These are phyloP conservation scores for Fusarium camptoceras DNA, from an alignment of 2,329 filamentous ascomycete species.

Conservation along the genomic window DNA sequence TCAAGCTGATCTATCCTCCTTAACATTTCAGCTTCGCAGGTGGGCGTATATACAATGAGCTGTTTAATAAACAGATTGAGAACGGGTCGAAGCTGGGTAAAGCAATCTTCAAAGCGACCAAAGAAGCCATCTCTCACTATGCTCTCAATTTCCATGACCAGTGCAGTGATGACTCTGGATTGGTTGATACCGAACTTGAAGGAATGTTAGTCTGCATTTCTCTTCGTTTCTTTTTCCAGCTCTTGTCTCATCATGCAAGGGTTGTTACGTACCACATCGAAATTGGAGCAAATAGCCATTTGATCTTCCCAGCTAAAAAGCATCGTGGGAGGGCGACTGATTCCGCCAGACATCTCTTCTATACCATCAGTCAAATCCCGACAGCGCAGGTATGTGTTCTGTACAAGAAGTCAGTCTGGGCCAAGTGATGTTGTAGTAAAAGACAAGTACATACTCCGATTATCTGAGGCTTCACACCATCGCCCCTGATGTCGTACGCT, in stretches of 20 bases:
- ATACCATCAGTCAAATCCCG: constrained; percentile 18
- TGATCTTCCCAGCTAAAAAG: constrained; percentile 20
- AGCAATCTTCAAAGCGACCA: constrained; percentile 28
- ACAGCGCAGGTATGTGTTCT: constrained; percentile 30
- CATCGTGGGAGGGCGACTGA: neutral
- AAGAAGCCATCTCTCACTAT: constrained; percentile 16
- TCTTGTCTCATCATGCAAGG: neutral
- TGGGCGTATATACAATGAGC: constrained; percentile 10
- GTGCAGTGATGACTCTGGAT: constrained; percentile 15
- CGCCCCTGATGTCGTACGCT: neutral
- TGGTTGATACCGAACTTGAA: constrained; percentile 17
- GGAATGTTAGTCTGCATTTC: constrained; percentile 5
- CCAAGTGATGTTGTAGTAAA: neutral
- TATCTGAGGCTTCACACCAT: constrained; percentile 9
- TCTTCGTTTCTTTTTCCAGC: neutral
- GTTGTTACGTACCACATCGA: constrained; percentile 14
- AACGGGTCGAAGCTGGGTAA: constrained; percentile 6
- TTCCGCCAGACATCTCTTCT: neutral
- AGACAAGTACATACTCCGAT: constrained; percentile 4
- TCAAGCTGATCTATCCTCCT: constrained; percentile 23
- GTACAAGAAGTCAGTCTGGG: neutral
- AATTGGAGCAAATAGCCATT: constrained; percentile 13
- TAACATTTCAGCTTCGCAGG: constrained; percentile 18
- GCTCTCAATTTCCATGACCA: constrained; percentile 4
- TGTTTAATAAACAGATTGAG: constrained; percentile 9